phyloP scores from a whole-genome alignment of 1,139 yeast species.

The Meyerozyma carpophila region DNA sequence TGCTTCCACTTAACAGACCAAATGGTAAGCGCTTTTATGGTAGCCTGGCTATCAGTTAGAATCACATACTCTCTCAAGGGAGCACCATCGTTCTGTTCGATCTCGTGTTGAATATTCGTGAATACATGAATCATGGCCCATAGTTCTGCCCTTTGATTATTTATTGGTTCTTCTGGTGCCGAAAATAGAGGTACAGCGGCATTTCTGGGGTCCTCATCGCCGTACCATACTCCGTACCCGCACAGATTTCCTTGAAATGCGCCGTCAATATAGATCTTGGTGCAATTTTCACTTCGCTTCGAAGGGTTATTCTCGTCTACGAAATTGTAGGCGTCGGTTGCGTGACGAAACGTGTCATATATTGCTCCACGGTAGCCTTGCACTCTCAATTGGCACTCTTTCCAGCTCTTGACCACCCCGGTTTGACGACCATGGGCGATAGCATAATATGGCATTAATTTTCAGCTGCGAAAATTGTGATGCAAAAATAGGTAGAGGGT shows the following conservation, averaged over 20 bases:
- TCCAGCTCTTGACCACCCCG: conserved; percentile 56
- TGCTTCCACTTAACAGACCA: conserved; percentile 52
- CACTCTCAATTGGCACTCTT: conserved; percentile 40
- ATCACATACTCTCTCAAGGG: conserved; percentile 25
- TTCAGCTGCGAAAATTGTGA: background rate
- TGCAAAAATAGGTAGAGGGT: background rate
- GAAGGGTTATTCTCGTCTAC: conserved; percentile 8
- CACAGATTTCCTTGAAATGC: conserved; percentile 48
- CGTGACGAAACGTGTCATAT: conserved; percentile 47
- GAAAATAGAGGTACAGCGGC: conserved; percentile 21
- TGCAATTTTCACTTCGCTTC: background rate
- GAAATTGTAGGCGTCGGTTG: conserved; percentile 40
- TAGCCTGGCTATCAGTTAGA: conserved; percentile 54
- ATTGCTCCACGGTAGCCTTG: conserved; percentile 50
- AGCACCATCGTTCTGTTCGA: background rate
- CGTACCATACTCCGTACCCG: conserved; percentile 76
- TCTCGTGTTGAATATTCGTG: conserved; percentile 24
- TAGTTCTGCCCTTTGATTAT: conserved; percentile 76
- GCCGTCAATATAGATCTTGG: conserved; percentile 61
- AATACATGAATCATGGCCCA: conserved; percentile 59
- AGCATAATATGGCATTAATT: conserved; percentile 42
- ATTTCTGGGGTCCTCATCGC: conserved; percentile 49
- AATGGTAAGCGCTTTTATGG: conserved; percentile 39
- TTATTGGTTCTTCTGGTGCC: conserved; percentile 37
- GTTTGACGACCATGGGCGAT: conserved; percentile 49